Evolutionary conservation across 768 basidiomycete genomes (phyloP).

Genomic region (Strobilomyces confusus): DNA sequence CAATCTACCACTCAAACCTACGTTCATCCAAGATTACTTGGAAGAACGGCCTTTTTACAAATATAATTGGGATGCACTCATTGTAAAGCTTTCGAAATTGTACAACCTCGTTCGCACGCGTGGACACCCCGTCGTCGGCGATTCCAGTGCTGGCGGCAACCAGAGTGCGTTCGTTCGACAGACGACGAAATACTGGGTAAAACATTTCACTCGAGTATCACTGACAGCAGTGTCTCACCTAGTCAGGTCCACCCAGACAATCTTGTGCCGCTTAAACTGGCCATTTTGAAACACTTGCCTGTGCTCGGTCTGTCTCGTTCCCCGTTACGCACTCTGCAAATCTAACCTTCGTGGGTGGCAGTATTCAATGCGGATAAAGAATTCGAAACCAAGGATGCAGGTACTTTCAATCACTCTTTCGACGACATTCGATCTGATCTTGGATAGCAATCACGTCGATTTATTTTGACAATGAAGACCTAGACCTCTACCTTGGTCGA

Average conservation of each 20-base stretch:
- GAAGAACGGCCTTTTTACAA: constrained; percentile 96
- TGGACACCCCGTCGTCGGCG: constrained; percentile 91
- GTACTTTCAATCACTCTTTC: constrained; percentile 32
- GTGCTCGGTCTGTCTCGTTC: constrained; percentile 67
- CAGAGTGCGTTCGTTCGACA: constrained; percentile 98
- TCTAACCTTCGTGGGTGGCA: constrained; percentile 29
- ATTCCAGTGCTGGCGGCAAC: constrained; percentile 88
- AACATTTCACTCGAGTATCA: constrained; percentile 1
- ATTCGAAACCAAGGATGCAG: constrained; percentile 80
- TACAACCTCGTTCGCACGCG: constrained; percentile 95
- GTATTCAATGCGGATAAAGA: constrained; percentile 95
- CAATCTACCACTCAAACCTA: constrained; percentile 69
- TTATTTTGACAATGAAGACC: constrained; percentile 94
- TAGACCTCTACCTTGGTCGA: constrained; percentile 94
- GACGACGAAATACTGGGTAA: constrained; percentile 98
- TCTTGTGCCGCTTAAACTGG: constrained; percentile 87
- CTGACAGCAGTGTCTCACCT: constrained; percentile 2
- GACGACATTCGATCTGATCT: not conserved
- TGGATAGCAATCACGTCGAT: constrained; percentile 86
- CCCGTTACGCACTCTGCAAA: not conserved
- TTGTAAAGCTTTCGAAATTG: constrained; percentile 91
- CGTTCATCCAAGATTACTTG: constrained; percentile 88
- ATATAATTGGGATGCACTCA: constrained; percentile 93
- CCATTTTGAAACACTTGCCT: constrained; percentile 87
- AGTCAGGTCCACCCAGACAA: constrained; percentile 84